These are phyloP conservation scores for Chaetomium olivaceum DNA, from an alignment of 2,329 filamentous ascomycete genomes.

Conservation along the genomic window DNA sequence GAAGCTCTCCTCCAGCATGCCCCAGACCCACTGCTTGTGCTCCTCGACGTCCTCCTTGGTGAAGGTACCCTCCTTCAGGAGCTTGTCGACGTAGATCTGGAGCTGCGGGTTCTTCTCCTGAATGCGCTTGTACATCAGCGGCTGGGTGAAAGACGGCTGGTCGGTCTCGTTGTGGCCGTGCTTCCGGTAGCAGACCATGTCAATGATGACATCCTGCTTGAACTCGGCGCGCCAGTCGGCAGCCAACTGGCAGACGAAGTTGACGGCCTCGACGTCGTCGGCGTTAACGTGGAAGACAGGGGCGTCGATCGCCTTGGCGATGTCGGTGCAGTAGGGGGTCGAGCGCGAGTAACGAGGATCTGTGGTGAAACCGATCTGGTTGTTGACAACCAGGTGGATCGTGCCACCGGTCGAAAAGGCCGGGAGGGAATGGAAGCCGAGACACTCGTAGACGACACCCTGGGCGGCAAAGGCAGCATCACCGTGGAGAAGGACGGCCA, in stretches of 20 bases:
- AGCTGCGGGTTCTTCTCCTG: slow-evolving; percentile 79
- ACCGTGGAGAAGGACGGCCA: slow-evolving; percentile 95
- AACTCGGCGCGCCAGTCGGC: slow-evolving; percentile 98
- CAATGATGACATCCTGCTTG: slow-evolving; percentile 96
- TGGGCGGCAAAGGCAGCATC: slow-evolving; percentile 96
- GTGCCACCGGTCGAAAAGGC: slow-evolving; percentile 97
- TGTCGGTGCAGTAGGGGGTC: slow-evolving; percentile 98
- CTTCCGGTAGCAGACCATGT: slow-evolving; percentile 98
- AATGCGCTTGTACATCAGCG: slow-evolving; percentile 99
- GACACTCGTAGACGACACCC: slow-evolving; percentile 96
- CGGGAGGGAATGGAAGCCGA: slow-evolving; percentile 94
- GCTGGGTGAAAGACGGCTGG: slow-evolving; percentile 99
- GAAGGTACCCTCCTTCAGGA: slow-evolving; percentile 89
- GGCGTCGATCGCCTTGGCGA: slow-evolving; percentile 97
- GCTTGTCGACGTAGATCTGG: slow-evolving; percentile 87
- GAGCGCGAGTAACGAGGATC: slow-evolving; percentile 96
- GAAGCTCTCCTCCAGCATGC: slow-evolving; percentile 97
- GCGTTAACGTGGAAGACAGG: slow-evolving; percentile 99
- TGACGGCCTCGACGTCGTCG: slow-evolving; percentile 96
- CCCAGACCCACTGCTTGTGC: slow-evolving; percentile 99
- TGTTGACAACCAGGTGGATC: slow-evolving; percentile 96
- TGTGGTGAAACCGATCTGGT: slow-evolving; percentile 99
- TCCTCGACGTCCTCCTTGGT: slow-evolving; percentile 97
- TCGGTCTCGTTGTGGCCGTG: slow-evolving; percentile 99
- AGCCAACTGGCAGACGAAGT: slow-evolving; percentile 95